Evolutionary conservation across 805 yeast genomes (phyloP).

Genomic region (Wickerhamiella siamensis): DNA sequence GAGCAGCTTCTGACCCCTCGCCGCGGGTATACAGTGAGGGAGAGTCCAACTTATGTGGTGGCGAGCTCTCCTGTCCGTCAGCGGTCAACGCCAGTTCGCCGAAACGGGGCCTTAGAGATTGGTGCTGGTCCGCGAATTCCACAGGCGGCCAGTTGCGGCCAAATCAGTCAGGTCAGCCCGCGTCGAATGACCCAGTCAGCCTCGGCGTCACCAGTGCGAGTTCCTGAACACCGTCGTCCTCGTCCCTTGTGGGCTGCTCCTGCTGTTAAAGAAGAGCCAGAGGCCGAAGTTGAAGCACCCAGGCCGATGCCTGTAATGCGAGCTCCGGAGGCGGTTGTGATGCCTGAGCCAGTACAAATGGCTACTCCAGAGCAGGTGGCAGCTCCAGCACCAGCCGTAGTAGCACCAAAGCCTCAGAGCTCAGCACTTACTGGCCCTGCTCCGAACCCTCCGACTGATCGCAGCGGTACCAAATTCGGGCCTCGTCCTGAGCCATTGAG

Average conservation of each 20-base stretch:
- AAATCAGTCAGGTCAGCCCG: background rate
- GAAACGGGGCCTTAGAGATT: background rate
- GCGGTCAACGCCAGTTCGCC: constrained; percentile 2
- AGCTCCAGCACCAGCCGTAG: background rate
- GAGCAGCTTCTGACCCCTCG: background rate
- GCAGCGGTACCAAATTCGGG: too few relatives aligned
- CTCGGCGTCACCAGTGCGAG: constrained; percentile 1
- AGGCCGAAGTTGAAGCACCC: too few relatives aligned
- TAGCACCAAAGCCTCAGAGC: background rate
- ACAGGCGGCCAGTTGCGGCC: background rate
- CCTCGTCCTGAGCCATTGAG: too few relatives aligned
- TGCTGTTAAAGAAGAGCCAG: background rate
- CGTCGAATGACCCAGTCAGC: constrained; percentile 1
- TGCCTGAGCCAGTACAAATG: background rate
- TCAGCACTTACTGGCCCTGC: too few relatives aligned
- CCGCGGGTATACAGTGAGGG: constrained; percentile 7
- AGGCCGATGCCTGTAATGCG: too few relatives aligned
- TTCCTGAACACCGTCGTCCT: background rate
- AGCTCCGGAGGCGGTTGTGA: too few relatives aligned
- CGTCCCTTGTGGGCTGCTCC: background rate
- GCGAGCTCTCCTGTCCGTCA: constrained; percentile 1
- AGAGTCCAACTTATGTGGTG: constrained; percentile 2
- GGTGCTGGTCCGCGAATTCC: background rate
- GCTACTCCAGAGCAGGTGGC: background rate
- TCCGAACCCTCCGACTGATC: too few relatives aligned